A percentile compares a stretch with the other conserved stretches of the same genome.
These are phyloP conservation scores for Lachancea fermentati DNA, from an alignment of 805 yeast species.

Conservation along the genomic window DNA sequence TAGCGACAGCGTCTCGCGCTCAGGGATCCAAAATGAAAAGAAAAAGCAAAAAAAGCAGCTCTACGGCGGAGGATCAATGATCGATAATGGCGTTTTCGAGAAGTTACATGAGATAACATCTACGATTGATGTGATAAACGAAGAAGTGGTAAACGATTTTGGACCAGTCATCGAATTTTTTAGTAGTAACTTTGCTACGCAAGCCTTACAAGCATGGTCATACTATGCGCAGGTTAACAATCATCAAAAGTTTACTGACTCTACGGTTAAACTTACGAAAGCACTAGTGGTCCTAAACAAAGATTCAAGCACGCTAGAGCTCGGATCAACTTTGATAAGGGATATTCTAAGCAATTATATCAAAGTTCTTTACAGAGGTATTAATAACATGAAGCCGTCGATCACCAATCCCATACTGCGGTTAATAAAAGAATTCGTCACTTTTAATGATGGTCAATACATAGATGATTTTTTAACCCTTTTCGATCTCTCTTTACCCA, in stretches of 20 bases:
- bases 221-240: slow-evolving; percentile 45
- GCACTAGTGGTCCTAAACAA: slow-evolving; percentile 27
- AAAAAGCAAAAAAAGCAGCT: slow-evolving; percentile 11
- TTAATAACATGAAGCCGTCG: slow-evolving; percentile 52
- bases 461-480: slow-evolving; percentile 53
- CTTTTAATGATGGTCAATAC: slow-evolving; percentile 43
- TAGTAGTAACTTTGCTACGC: slow-evolving; percentile 32
- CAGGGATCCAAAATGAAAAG: too few species aligned
- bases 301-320: slow-evolving; percentile 13
- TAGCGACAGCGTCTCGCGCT: too few species aligned
- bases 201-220: slow-evolving; percentile 43
- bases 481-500: slow-evolving; percentile 63
- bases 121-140: slow-evolving; percentile 14
- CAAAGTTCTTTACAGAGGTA: slow-evolving; percentile 62
- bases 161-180: slow-evolving; percentile 30
- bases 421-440: slow-evolving; percentile 47
- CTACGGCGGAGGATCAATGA: slow-evolving; percentile 16
- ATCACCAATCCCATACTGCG: slow-evolving; percentile 57
- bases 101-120: slow-evolving; percentile 21
- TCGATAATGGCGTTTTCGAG: slow-evolving; percentile 27
- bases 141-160: slow-evolving; percentile 19
- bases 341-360: slow-evolving; percentile 50
- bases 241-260: slow-evolving; percentile 42
- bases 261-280: slow-evolving; percentile 39
- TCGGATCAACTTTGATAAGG: slow-evolving; percentile 32